These are phyloP conservation scores for Patellifolia procumbens DNA, from an alignment of 179 eudicot genomes.

Conservation along the genomic window DNA sequence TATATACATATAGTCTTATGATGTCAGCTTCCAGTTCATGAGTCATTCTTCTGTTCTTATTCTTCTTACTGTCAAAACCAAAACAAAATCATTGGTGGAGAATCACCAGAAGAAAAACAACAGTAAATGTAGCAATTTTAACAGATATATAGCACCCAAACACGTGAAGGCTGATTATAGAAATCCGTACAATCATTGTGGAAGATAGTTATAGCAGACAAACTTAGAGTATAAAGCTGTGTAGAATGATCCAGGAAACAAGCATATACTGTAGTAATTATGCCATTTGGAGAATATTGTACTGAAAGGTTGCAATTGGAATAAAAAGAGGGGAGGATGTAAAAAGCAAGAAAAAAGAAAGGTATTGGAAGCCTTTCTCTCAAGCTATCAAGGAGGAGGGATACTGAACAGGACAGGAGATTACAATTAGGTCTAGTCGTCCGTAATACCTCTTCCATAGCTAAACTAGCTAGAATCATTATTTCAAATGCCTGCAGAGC, in stretches of 20 bases:
- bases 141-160: background rate
- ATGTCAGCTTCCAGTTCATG: background rate
- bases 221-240: slow-evolving; percentile 14
- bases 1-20: background rate
- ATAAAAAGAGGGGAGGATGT: background rate
- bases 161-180: background rate
- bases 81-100: background rate
- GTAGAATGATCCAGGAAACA: slow-evolving; percentile 5
- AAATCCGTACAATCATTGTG: background rate
- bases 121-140: slow-evolving; percentile 8
- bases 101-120: background rate
- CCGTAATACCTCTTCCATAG: background rate
- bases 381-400: slow-evolving; percentile 19
- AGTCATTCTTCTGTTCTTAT: background rate
- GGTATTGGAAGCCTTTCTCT: slow-evolving; percentile 25
- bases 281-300: slow-evolving; percentile 16
- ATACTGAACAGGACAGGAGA: slow-evolving; percentile 15
- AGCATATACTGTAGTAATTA: slow-evolving; percentile 13
- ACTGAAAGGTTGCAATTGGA: slow-evolving; percentile 23
- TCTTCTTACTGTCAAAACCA: background rate
- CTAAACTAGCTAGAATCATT: slow-evolving; percentile 5
- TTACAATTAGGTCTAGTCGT: background rate
- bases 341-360: slow-evolving; percentile 12
- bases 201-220: slow-evolving; percentile 15
- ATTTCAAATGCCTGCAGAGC: background rate